These are phyloP conservation scores for Silene vulgaris DNA, from an alignment of 179 eudicot species.

Conservation along the genomic window DNA sequence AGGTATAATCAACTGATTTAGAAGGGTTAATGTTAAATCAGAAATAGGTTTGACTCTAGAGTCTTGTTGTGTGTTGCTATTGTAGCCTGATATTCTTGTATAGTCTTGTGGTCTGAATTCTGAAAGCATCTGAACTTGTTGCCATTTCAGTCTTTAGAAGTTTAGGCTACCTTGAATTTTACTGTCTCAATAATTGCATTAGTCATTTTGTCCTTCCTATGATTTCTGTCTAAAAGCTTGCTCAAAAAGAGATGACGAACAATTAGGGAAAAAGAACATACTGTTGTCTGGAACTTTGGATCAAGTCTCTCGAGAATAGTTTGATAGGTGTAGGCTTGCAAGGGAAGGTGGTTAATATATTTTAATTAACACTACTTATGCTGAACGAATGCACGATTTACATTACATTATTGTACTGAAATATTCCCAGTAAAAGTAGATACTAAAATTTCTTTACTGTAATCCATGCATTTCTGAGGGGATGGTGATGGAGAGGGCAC, in stretches of 20 bases:
- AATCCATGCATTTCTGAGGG: too few species aligned
- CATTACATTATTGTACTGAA: not conserved
- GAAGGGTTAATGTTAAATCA: not conserved
- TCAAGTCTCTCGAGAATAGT: constrained; percentile 2
- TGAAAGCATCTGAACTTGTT: constrained; percentile 7
- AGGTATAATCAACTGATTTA: not conserved
- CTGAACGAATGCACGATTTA: not conserved
- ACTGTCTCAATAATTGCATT: not conserved
- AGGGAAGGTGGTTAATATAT: not conserved
- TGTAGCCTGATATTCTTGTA: not conserved
- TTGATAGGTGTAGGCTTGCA: not conserved
- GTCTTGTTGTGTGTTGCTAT: not conserved
- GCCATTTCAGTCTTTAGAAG: not conserved
- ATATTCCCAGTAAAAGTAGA: not conserved
- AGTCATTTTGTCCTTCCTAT: not conserved
- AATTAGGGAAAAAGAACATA: not conserved
- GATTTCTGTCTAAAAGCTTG: constrained; percentile 2
- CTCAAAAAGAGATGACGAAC: not conserved
- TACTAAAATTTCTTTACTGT: too few species aligned
- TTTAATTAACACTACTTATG: not conserved
- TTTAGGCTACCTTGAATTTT: constrained; percentile 2
- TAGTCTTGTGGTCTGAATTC: constrained; percentile 12
- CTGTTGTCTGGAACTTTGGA: not conserved
- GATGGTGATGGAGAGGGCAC: too few species aligned
- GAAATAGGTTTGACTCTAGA: not conserved